Percentiles rank a stretch among this genome's conserved stretches.
Conservation (phyloP, 441 rosid genomes). For the Dalechampia spathulata region DNA sequence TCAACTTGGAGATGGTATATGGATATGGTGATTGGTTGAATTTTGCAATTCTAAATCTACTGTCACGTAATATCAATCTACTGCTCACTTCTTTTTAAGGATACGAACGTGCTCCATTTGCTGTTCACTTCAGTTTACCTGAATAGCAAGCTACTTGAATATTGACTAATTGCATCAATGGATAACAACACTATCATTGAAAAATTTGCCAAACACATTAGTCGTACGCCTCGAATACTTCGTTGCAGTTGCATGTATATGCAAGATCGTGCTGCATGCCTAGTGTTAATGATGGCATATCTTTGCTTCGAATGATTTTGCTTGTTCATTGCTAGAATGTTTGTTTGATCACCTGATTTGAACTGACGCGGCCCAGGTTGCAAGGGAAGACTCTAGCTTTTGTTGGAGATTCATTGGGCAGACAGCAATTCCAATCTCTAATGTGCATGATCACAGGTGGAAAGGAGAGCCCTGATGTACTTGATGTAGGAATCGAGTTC, state of each 20-base stretch:
- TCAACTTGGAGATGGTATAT: not conserved
- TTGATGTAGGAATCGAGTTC: conserved; percentile 61
- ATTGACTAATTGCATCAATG: not conserved
- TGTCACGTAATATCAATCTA: not conserved
- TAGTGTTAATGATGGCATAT: not conserved
- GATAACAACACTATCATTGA: too few relatives aligned
- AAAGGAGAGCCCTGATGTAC: conserved; percentile 43
- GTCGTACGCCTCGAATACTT: too few relatives aligned
- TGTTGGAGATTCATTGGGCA: conserved; percentile 92
- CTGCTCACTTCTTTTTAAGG: not conserved
- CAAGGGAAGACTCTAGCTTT: conserved; percentile 75
- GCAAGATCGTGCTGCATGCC: not conserved
- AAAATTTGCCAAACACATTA: too few relatives aligned
- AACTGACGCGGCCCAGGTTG: conserved; percentile 50
- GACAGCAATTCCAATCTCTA: conserved; percentile 89
- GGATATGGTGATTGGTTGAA: not conserved
- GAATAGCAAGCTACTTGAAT: not conserved
- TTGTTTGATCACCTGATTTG: conserved; percentile 14
- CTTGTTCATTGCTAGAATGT: too few relatives aligned
- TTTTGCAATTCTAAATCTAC: not conserved
- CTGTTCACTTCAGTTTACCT: not conserved
- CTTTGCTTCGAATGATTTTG: not conserved
- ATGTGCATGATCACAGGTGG: conserved; percentile 94
- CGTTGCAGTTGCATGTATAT: not conserved
- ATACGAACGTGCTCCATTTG: not conserved